Base-by-base conservation (phyloP, 1,284 basidiomycete genomes). In the Rhodotorula mucilaginosa region DNA sequence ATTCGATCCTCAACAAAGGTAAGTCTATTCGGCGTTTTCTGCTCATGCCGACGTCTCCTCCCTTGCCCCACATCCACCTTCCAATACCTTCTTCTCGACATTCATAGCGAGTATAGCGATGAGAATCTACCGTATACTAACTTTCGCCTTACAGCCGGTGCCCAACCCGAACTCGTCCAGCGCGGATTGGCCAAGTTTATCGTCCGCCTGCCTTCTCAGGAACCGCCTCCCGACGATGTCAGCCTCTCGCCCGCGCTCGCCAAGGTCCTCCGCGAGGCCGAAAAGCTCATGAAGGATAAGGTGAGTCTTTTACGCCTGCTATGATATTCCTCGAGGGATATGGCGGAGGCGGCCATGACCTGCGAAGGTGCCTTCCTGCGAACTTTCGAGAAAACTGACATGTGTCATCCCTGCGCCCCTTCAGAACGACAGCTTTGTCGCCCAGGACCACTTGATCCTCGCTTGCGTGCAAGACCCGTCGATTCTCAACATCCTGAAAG, bases 381-480 rank as follows among this genome's bases (percentile, higher is more conserved):
- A 44, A 44, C 39, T 44, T 44, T 44, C 39, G 39, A 44, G 2
- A 12, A 39, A 44, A n/a, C 61, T 63, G 44, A 46, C 62, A 7
- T 12, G n/a, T 57, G 48, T 46, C 23, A 51, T 23, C 49, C 49
- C 23, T 7, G 23, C 48, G 6, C 57, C 34, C 44, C 16, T 46
- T 2, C 83, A 86, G 78, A 90, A 93, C 80, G 96, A 97, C 81
- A 88, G 90, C 10, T 97, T 90, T 81, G 90, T 98, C 72, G 94
- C 95, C 0, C 90, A 97, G 80, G 95, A 98, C 77, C 90, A 88
- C 79, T 81, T 92, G 46, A 79, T 92, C 46, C 83, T 90, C 59
- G 92, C 91, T 2, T 85, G 94, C 61, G 79, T 92, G 73, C 88
- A 91, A 75, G 91, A 94, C 74, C 70, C 87, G 2, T 85, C 86